phyloP scores from a whole-genome alignment of 306 rosid species.

The Acmispon strigosus region DNA sequence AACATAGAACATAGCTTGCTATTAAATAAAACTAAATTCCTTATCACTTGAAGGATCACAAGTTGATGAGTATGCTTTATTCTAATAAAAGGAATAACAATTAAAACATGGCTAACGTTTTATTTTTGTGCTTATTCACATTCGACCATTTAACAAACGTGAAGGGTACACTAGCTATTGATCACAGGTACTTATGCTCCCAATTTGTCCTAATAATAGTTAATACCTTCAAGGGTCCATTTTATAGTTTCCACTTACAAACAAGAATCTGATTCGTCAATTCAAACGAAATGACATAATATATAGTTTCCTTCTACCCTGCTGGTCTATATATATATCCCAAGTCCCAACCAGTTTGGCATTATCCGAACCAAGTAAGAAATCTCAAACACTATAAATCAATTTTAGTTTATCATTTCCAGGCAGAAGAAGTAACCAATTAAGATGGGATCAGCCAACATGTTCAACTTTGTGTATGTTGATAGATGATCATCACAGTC shows the following conservation, averaged over 20 bases:
- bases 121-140: too few relatives aligned
- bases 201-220: not conserved
- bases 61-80: too few relatives aligned
- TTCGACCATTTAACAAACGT: not conserved
- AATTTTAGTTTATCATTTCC: not conserved
- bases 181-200: not conserved
- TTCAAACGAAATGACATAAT: not conserved
- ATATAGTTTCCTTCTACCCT: not conserved
- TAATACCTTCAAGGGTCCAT: not conserved
- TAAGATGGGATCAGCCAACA: constrained; percentile 15
- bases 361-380: constrained; percentile 10
- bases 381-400: not conserved
- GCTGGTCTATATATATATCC: constrained; percentile 12
- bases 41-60: too few relatives aligned
- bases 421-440: constrained; percentile 2
- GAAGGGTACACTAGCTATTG: not conserved
- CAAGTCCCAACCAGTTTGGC: not conserved
- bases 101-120: too few relatives aligned
- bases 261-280: constrained; percentile 23
- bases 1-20: too few relatives aligned
- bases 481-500: constrained; percentile 16
- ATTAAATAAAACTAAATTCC: too few relatives aligned
- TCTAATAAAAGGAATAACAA: too few relatives aligned
- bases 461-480: not conserved
- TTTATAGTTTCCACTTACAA: constrained; percentile 17